Conservation (phyloP, 2,329 filamentous ascomycete genomes). For the Ramularia endophylla region DNA sequence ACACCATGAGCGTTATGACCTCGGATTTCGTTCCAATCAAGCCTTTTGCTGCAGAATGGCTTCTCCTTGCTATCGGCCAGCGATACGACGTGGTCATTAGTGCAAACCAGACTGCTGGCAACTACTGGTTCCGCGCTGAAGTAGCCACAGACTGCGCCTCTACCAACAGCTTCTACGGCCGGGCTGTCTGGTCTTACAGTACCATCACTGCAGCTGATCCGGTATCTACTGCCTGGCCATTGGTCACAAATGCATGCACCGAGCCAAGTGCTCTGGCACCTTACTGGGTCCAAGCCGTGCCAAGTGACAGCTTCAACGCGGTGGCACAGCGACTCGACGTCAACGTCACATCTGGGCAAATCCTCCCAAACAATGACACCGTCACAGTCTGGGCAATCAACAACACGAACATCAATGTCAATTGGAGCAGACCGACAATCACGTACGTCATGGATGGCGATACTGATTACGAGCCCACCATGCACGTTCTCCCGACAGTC, state of each 20-base stretch:
- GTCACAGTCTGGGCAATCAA: conserved; percentile 37
- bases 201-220: conserved; percentile 18
- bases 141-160: conserved; percentile 24
- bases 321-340: conserved; percentile 31
- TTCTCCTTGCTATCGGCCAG: conserved; percentile 31
- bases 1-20: conserved; percentile 27
- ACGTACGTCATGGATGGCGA: conserved; percentile 39
- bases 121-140: conserved; percentile 26
- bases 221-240: conserved; percentile 18
- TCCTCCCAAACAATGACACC: conserved; percentile 30
- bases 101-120: conserved; percentile 25
- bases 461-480: conserved; percentile 34
- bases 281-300: conserved; percentile 33
- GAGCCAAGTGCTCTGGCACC: conserved; percentile 27
- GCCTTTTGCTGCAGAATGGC: conserved; percentile 19
- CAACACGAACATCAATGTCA: conserved; percentile 37
- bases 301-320: conserved; percentile 27
- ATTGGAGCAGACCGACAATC: conserved; percentile 41
- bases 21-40: conserved; percentile 30
- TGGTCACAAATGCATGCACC: conserved; percentile 24
- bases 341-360: conserved; percentile 26
- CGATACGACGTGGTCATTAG: conserved; percentile 34
- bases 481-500: conserved; percentile 38
- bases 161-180: conserved; percentile 30
- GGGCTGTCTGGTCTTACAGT: conserved; percentile 34